Evolutionary conservation across 2,329 filamentous ascomycete species (phyloP), one percentile per base, ranked within the genome.

Genomic region (Xylariaceae sp.): DNA sequence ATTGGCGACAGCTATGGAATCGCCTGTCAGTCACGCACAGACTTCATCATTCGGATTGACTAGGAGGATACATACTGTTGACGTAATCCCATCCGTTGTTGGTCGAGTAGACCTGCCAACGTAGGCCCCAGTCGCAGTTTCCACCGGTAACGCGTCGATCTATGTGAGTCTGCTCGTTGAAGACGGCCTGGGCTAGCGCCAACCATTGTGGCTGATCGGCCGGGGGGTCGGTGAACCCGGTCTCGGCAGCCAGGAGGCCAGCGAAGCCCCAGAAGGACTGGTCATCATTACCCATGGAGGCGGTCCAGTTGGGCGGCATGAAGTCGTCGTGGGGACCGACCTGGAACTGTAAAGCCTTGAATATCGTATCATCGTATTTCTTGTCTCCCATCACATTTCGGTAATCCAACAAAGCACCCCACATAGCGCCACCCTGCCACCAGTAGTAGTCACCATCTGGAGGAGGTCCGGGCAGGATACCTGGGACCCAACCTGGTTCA

Each of bases 61-160:
- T 29, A 12, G 43, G 8, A 40, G n/a, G 30, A 31, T 48, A 68
- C 71, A 34, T 68, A 77, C 75, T 78, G 65, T 85, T 85, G 70
- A 85, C 94, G 76, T 91, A 91, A 65, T 85, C 79, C 69, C 88
- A 94, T 29, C 89, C 89, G 32, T 76, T 78, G 66, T 91, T 90
- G 61, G 86, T 85, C 1, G 80, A 74, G 54, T 84, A 88, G 56
- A 92, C 87, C 73, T 94, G 88, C 87, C 87, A 90, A 63, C 87
- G 77, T 62, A 91, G 66, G 7, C 88, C 88, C 60, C 88, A 88
- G 27, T 76, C 75, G 64, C 88, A 91, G 2, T 75, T 76, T 0
- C 76, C 68, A 0, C 75, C 68, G 4, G 77, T 70, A 7, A 66
- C 79, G 65, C 90, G 85, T 73, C 88, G 87, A 43, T 85, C 78